Base-by-base conservation (phyloP, 495 filamentous ascomycete species). In the Elasticomyces elasticus region DNA sequence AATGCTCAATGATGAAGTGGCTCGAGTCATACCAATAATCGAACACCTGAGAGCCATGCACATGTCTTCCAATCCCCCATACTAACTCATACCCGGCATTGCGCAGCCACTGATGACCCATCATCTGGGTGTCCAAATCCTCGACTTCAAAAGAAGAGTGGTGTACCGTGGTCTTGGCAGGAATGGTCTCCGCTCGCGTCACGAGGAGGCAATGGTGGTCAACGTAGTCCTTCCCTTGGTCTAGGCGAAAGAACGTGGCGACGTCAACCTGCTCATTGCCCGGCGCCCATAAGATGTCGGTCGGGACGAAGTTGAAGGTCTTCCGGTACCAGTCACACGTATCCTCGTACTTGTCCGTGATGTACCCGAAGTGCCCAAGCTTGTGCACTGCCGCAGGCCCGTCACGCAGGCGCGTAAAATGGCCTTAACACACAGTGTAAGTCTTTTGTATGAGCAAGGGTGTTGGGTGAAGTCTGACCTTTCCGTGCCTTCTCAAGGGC, bases 1-100 rank as follows among this genome's bases (percentile, higher is more conserved):
- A 82, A 59, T 82, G 76, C 69, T 88, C 82, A 59, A 80, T 60
- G 44, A 80, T 79, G 53, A 78, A 79, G 2, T 74, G 70, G n/a
- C 72, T 75, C 0, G 79, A 76, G 65, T 89, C 84, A 22, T 22
- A 11, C 59, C 59, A 76, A 67, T 86, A 82, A 61, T 86, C 83
- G 38, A 87, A 71, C 40, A 79, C 71, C 59, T 77, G 73, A 61
- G 74, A 72, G 52, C 77, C 69, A 71, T 84, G 64, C 45, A 79
- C 66, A 74, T 84, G 77, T 67, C 84, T 56, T 60, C 83, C 69
- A 57, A 81, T 75, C 0, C 82, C 82, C 82, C 82, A 86, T 52
- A 79, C 79, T 52, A 77, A 76, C 55, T 72, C 66, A 56, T 82
- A 79, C 0, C 76, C 77, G 62, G 78, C 75, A 51, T 76, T 64